These are phyloP conservation scores for Ceratocystis lukuohia DNA, from an alignment of 2,329 filamentous ascomycete genomes.

Conservation along the genomic window DNA sequence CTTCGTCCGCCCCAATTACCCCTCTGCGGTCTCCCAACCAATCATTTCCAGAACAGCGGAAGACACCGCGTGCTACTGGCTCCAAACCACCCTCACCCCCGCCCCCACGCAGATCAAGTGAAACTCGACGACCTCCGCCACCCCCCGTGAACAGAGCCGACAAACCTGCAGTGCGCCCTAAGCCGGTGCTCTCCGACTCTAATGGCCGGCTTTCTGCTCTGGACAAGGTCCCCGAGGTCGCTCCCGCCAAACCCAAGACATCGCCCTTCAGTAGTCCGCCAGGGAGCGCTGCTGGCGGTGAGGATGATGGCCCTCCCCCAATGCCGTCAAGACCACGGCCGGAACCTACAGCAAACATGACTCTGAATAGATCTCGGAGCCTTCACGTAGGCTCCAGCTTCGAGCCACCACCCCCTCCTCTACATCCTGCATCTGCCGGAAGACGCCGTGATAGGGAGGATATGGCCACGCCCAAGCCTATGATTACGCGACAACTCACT, in stretches of 20 bases:
- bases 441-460: conserved; percentile 16
- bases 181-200: conserved; percentile 23
- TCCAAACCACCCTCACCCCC: conserved; percentile 49
- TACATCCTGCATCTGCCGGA: conserved; percentile 12
- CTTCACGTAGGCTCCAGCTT: conserved; percentile 17
- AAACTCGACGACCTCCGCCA: conserved; percentile 49
- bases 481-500: conserved; percentile 16
- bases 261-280: conserved; percentile 86
- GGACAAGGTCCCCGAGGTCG: conserved; percentile 9
- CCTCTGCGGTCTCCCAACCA: conserved; percentile 37
- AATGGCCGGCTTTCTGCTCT: conserved; percentile 20
- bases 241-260: conserved; percentile 29
- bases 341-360: conserved; percentile 3
- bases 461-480: conserved; percentile 8
- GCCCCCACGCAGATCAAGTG: conserved; percentile 48
- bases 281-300: conserved; percentile 40
- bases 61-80: conserved; percentile 35
- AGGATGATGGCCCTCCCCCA: conserved; percentile 24
- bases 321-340: conserved; percentile 22
- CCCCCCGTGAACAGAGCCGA: conserved; percentile 62
- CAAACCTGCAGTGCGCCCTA: conserved; percentile 37
- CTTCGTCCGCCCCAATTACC: conserved; percentile 36
- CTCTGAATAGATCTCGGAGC: conserved; percentile 18
- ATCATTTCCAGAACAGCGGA: conserved; percentile 36
- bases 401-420: conserved; percentile 17